Percentiles rank a stretch among this genome's conserved stretches.
Evolutionary conservation across 495 filamentous ascomycete genomes (phyloP).

Genomic region (Durotheca rogersii): DNA sequence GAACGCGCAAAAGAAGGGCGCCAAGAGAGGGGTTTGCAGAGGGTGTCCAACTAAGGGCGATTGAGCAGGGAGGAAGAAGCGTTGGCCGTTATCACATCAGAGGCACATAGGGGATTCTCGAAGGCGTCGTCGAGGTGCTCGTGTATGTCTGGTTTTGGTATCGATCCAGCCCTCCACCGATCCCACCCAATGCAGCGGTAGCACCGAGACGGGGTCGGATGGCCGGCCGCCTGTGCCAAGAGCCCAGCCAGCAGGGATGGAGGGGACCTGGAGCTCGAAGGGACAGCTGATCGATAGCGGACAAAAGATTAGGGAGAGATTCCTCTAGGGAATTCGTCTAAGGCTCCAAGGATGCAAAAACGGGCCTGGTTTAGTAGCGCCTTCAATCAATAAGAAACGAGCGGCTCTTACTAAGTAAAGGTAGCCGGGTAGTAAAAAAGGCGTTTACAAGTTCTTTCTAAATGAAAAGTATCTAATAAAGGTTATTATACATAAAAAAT

Average conservation of each 20-base stretch:
- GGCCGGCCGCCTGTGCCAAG: not conserved
- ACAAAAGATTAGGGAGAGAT: too few species aligned
- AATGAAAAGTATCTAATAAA: too few species aligned
- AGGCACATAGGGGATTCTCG: not conserved
- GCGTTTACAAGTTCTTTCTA: too few species aligned
- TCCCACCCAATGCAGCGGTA: not conserved
- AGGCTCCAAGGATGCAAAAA: too few species aligned
- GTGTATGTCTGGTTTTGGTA: constrained; percentile 9
- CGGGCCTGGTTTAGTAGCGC: too few species aligned
- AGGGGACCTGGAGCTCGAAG: too few species aligned
- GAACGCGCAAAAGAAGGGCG: constrained; percentile 1
- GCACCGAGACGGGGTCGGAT: not conserved
- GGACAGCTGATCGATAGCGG: too few species aligned
- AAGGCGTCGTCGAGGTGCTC: not conserved
- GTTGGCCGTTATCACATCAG: constrained; percentile 15
- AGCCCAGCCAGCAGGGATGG: not conserved
- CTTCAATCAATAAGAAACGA: too few species aligned
- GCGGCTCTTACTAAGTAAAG: too few species aligned
- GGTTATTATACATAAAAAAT: too few species aligned
- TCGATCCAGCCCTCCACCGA: not conserved
- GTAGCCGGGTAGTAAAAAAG: too few species aligned
- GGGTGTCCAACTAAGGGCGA: constrained; percentile 5
- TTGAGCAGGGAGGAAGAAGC: constrained; percentile 2
- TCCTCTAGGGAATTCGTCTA: too few species aligned
- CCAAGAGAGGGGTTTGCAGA: constrained; percentile 8